A percentile compares a stretch with the other conserved stretches of the same genome.
Conservation (phyloP, 2,329 filamentous ascomycete genomes). For the Fusarium drepaniforme region DNA sequence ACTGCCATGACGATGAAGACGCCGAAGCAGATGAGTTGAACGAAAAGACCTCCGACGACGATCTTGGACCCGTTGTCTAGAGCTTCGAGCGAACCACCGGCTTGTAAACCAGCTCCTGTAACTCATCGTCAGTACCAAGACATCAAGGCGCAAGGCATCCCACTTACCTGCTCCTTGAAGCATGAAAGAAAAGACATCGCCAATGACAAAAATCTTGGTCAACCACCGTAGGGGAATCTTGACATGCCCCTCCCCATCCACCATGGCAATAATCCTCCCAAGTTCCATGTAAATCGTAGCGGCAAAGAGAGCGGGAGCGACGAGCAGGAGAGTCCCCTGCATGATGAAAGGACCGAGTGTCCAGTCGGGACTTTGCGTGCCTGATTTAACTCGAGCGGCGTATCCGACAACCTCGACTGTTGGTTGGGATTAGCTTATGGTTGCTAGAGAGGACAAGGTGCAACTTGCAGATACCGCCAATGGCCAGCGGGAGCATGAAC, state of each 20-base stretch:
- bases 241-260: background rate
- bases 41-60: constrained; percentile 62
- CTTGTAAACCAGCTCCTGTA: constrained; percentile 14
- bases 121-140: background rate
- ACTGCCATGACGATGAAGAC: constrained; percentile 62
- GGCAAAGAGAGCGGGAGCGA: constrained; percentile 9
- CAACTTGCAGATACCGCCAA: background rate
- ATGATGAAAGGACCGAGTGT: background rate
- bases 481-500: background rate
- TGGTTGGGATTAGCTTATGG: background rate
- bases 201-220: constrained; percentile 33
- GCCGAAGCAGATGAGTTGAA: constrained; percentile 66
- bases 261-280: background rate
- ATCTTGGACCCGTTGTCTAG: constrained; percentile 55
- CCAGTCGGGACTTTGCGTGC: constrained; percentile 1
- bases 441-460: background rate
- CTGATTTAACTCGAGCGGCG: constrained; percentile 1
- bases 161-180: constrained; percentile 20
- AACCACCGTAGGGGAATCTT: constrained; percentile 18
- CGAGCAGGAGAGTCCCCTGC: constrained; percentile 11
- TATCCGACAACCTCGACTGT: constrained; percentile 1
- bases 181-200: constrained; percentile 30
- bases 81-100: constrained; percentile 46
- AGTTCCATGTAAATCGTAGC: constrained; percentile 12
- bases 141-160: background rate